These are phyloP conservation scores for Tolypocladium ovalisporum DNA, from an alignment of 2,329 filamentous ascomycete genomes.

Conservation along the genomic window DNA sequence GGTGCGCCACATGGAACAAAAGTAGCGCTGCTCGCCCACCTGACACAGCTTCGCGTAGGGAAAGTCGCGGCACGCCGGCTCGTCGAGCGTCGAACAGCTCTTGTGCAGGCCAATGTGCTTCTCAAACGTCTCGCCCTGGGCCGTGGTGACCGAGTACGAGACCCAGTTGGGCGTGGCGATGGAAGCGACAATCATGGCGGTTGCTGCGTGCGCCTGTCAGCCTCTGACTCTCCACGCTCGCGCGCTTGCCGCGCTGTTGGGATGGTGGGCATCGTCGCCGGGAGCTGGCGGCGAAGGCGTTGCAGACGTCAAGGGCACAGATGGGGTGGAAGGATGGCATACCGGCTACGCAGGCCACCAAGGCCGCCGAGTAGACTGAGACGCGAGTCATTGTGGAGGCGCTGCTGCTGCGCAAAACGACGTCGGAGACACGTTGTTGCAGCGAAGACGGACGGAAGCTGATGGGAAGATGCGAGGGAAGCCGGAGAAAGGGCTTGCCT, in stretches of 20 bases:
- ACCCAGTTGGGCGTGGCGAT: slow-evolving; percentile 65
- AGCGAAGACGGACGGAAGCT: neutral
- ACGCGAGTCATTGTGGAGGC: slow-evolving; percentile 29
- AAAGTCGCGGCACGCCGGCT: slow-evolving; percentile 42
- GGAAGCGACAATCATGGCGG: slow-evolving; percentile 58
- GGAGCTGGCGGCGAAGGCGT: neutral
- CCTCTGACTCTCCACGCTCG: neutral
- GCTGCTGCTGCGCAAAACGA: neutral
- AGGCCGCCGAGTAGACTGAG: slow-evolving; percentile 29
- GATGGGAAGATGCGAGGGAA: neutral
- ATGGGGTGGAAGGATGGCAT: slow-evolving; percentile 16
- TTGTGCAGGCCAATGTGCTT: slow-evolving; percentile 69
- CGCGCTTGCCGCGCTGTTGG: neutral
- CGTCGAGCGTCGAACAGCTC: slow-evolving; percentile 62
- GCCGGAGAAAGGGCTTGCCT: neutral
- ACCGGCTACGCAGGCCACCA: slow-evolving; percentile 33
- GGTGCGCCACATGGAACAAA: slow-evolving; percentile 87
- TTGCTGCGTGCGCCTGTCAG: slow-evolving; percentile 40
- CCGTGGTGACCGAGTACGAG: slow-evolving; percentile 44
- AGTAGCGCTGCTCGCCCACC: slow-evolving; percentile 45
- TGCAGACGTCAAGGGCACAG: slow-evolving; percentile 12
- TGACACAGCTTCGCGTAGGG: slow-evolving; percentile 22
- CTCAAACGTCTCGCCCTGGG: slow-evolving; percentile 33
- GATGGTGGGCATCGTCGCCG: neutral
- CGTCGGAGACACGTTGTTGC: neutral